These are phyloP conservation scores for Euphorbia lathyris DNA, from an alignment of 345 rosid genomes.

Conservation along the genomic window DNA sequence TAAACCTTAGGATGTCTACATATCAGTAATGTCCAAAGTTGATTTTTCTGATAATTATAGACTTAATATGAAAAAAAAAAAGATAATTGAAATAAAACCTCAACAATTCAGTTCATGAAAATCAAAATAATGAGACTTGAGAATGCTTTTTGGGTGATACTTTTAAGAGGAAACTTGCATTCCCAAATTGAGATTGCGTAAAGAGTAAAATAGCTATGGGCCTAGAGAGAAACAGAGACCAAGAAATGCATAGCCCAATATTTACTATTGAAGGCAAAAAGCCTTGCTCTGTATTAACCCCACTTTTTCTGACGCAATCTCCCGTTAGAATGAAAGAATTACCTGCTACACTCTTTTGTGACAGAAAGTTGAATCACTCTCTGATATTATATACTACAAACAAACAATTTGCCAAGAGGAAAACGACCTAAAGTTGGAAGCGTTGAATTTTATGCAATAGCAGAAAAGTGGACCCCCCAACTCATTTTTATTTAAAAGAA, in stretches of 20 bases:
- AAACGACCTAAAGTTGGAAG: conserved; percentile 15
- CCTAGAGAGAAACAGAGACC: background rate
- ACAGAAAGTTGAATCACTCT: conserved; percentile 9
- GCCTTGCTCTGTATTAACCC: background rate
- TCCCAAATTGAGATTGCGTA: conserved; percentile 1
- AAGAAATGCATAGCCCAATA: conserved; percentile 2
- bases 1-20: too few relatives aligned
- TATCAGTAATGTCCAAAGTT: too few relatives aligned
- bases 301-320: background rate
- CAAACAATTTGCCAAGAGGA: conserved; percentile 18
- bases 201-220: background rate
- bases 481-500: background rate
- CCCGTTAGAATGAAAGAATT: background rate
- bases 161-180: background rate
- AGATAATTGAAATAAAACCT: too few relatives aligned
- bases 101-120: too few relatives aligned
- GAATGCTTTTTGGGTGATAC: too few relatives aligned
- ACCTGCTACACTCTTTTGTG: conserved; percentile 10
- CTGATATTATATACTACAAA: too few relatives aligned
- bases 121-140: background rate
- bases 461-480: conserved; percentile 19
- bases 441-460: conserved; percentile 29
- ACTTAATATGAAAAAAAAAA: too few relatives aligned
- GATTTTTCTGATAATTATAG: too few relatives aligned
- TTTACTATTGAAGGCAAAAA: conserved; percentile 1